Percentiles rank a stretch among this genome's conserved stretches.
These are phyloP conservation scores for Buddleja alternifolia DNA, from an alignment of 257 asterid species.

Conservation along the genomic window DNA sequence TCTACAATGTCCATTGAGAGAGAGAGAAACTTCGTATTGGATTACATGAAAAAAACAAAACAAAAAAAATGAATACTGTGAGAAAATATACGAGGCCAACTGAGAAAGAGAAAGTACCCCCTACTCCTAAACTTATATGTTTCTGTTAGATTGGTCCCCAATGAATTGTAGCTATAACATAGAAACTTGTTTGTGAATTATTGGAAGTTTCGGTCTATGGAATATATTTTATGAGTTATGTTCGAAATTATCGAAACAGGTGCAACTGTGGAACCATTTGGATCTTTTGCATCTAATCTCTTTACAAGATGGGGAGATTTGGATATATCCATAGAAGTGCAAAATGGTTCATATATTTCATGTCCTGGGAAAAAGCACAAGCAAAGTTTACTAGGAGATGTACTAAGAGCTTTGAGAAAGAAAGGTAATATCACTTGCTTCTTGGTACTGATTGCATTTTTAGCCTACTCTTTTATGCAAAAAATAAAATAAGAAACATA, in stretches of 20 bases:
- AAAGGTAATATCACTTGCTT: constrained; percentile 51
- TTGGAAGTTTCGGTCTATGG: neutral
- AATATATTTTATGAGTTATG: constrained; percentile 27
- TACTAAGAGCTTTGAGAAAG: constrained; percentile 61
- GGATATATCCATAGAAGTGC: constrained; percentile 85
- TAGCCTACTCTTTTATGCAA: constrained; percentile 6
- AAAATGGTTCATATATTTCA: constrained; percentile 64
- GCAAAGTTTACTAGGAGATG: constrained; percentile 61
- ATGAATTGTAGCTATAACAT: neutral
- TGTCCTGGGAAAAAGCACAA: constrained; percentile 78
- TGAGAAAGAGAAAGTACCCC: neutral
- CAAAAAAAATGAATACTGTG: neutral
- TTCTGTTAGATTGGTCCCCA: neutral
- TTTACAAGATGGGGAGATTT: constrained; percentile 97
- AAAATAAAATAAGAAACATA: neutral
- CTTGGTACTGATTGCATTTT: neutral
- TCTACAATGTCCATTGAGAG: neutral
- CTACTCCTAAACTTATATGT: neutral
- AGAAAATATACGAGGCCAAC: neutral
- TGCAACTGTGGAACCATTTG: constrained; percentile 95
- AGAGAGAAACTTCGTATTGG: constrained; percentile 4
- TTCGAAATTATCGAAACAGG: constrained; percentile 59
- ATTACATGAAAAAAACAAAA: neutral
- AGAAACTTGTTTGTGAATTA: constrained; percentile 3
- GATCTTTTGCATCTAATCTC: constrained; percentile 95